phyloP scores from a whole-genome alignment of 148 eudicot genomes.

The Linanthus parryae region DNA sequence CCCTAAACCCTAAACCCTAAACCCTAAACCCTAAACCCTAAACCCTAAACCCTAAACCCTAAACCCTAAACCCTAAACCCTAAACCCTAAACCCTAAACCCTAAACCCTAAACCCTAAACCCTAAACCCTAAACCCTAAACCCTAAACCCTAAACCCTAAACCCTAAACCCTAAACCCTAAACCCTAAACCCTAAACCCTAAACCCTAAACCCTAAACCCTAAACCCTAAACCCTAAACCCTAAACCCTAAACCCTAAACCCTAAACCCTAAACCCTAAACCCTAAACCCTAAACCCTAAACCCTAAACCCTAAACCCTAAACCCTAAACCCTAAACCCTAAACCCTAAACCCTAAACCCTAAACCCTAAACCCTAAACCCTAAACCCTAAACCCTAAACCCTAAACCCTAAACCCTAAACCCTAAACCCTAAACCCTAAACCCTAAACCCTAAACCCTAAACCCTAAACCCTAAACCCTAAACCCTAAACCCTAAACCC shows the following conservation, averaged over 20 bases:
- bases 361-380: conserved; percentile 1
- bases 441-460: conserved; percentile 1
- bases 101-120: neutral
- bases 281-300: conserved; percentile 1
- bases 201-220: conserved; percentile 1
- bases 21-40: neutral
- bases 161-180: conserved; percentile 1
- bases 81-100: neutral
- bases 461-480: conserved; percentile 1
- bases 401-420: conserved; percentile 1
- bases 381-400: conserved; percentile 1
- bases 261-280: conserved; percentile 1
- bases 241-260: conserved; percentile 1
- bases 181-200: conserved; percentile 1
- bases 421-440: conserved; percentile 1
- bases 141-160: neutral
- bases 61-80: neutral
- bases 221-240: conserved; percentile 1
- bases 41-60: neutral
- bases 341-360: conserved; percentile 1
- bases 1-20: neutral
- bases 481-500: conserved; percentile 1
- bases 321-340: conserved; percentile 1
- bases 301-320: conserved; percentile 1
- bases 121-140: neutral